Conservation (phyloP, 495 filamentous ascomycete genomes). For the Xylaria cubensis region DNA sequence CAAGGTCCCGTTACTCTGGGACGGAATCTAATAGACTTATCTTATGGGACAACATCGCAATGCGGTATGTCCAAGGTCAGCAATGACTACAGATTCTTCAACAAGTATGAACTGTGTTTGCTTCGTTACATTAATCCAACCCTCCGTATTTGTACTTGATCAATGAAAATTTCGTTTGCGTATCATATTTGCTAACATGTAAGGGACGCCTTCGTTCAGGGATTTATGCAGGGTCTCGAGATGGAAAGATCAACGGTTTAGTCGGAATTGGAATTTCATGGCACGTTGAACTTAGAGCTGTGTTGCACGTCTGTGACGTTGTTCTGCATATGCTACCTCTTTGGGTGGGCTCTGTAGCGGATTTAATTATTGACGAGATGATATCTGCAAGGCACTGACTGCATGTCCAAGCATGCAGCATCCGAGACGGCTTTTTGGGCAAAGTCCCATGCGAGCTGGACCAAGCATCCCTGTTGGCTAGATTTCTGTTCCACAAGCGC, state of each 20-base stretch:
- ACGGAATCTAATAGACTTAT: background rate
- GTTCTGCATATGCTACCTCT: background rate
- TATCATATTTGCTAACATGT: background rate
- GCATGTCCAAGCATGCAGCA: constrained; percentile 15
- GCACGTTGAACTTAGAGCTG: background rate
- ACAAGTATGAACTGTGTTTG: background rate
- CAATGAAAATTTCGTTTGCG: background rate
- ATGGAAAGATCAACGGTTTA: background rate
- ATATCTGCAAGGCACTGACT: constrained; percentile 9
- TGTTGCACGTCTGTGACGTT: constrained; percentile 1
- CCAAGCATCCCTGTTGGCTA: constrained; percentile 5
- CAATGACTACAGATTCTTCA: background rate
- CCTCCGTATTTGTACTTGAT: background rate
- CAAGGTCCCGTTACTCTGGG: background rate
- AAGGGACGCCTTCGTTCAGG: background rate
- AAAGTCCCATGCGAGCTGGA: background rate
- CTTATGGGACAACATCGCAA: no score
- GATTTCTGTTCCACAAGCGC: constrained; percentile 6
- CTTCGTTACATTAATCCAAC: background rate
- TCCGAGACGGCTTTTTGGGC: constrained; percentile 2
- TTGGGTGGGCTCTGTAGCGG: constrained; percentile 7
- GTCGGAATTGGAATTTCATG: background rate
- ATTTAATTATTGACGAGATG: constrained; percentile 1
- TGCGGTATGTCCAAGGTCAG: no score
- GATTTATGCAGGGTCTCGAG: background rate